Evolutionary conservation across 202 grass and related monocot species (phyloP), one percentile per base, ranked within the genome.

Genomic region (Hordeum pubiflorum): DNA sequence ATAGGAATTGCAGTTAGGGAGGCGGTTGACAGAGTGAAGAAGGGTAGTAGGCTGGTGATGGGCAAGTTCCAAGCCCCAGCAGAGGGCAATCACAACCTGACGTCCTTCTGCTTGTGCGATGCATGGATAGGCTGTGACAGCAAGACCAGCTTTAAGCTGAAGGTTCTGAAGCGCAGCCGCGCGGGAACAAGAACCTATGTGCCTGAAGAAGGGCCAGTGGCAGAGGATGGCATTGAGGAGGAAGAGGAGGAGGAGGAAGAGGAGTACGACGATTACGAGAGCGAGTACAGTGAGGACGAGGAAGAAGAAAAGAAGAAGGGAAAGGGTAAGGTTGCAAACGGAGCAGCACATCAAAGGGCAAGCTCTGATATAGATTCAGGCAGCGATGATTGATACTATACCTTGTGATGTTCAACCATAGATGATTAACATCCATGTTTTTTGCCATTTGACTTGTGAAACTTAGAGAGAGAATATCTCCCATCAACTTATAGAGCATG

Each of bases 221-320:
- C 88, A 17, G 96, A 98, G 26, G 96, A 98, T 72, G 90, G 92
- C 18, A 88, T 89, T 33, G 94, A 97, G 44, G 92, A 99, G 71
- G 96, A 99, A 71, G 96, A 99, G 11, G 96, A 99, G n/a, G 96
- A 95, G 48, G 94, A 93, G n/a, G 96, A 96, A 69, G 90, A 93
- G 44, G 92, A 93, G 55, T 93, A 95, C 1, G 90, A 96, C 27
- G 92, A 99, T 78, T 99, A 96, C 7, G 92, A 99, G 87, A 99
- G 96, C 0, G 96, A 99, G 83, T 99, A 99, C 77, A 99, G 96
- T 57, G 92, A 96, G 9, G 96, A 99, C 0, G 90, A 93, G 58
- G 92, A 99, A 32, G 89, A 93, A 4, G 96, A 88, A 22, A 92
- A 93, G 80, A 86, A 66, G 24, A 93, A 89, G 78, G 84, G 85